Percentiles rank a stretch among this genome's conserved stretches.
Conservation (phyloP, 2,329 filamentous ascomycete species). For the Colletotrichum zoysiae region DNA sequence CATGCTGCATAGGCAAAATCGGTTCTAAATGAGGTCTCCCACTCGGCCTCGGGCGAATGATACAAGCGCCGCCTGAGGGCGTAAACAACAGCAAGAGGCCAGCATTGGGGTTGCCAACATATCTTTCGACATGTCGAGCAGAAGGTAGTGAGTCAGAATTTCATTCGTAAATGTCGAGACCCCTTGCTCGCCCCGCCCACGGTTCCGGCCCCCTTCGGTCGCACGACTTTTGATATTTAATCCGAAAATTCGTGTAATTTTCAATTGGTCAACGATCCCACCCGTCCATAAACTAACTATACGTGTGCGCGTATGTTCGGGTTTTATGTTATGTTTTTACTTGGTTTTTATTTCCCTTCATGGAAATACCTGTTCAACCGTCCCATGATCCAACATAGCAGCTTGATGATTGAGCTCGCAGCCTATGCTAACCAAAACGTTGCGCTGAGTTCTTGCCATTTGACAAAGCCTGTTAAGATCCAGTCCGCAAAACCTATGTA, state of each 20-base stretch:
- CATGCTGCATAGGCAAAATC: slow-evolving; percentile 3
- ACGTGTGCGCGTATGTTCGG: no score
- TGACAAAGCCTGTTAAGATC: no score
- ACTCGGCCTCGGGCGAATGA: no score
- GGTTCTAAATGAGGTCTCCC: not conserved
- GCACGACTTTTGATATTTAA: slow-evolving; percentile 3
- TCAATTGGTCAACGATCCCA: slow-evolving; percentile 2
- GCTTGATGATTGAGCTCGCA: not conserved
- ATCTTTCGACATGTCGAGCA: not conserved
- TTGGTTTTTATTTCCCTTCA: not conserved
- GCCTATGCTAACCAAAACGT: not conserved
- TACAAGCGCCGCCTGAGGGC: no score
- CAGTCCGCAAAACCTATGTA: not conserved
- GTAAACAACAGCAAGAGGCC: not conserved
- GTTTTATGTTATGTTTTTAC: no score
- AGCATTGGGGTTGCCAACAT: slow-evolving; percentile 3
- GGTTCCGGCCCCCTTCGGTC: not conserved
- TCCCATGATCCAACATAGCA: not conserved
- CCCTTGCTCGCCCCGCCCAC: not conserved
- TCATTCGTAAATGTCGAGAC: not conserved
- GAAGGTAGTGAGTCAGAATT: not conserved
- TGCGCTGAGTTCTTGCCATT: not conserved
- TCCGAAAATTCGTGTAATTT: not conserved
- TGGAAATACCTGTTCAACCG: not conserved
- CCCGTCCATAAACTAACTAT: not conserved